A percentile compares a stretch with the other conserved stretches of the same genome.
Evolutionary conservation across 306 rosid genomes (phyloP).

Genomic region (Fragaria vesca): DNA sequence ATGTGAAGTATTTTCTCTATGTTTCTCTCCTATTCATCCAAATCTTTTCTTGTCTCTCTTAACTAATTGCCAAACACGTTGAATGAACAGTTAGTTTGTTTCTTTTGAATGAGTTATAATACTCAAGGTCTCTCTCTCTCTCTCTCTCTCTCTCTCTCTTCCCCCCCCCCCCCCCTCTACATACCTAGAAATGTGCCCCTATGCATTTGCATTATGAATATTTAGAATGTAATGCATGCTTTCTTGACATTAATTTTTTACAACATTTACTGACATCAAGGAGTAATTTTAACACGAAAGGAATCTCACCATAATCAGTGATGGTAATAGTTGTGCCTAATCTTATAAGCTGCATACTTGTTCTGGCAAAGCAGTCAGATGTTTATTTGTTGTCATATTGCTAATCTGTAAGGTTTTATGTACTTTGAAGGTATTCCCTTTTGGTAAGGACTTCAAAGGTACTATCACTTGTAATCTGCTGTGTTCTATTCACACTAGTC

Average conservation of each 20-base stretch:
- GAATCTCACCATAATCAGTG: background rate
- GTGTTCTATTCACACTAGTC: conserved; percentile 20
- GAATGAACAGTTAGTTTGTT: background rate
- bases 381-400: conserved; percentile 23
- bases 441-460: conserved; percentile 34
- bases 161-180: background rate
- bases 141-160: too few species aligned
- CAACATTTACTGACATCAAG: background rate
- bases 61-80: background rate
- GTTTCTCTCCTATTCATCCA: background rate
- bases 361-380: conserved; percentile 16
- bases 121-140: background rate
- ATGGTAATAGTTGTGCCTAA: conserved; percentile 11
- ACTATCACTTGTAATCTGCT: conserved; percentile 26
- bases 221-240: conserved; percentile 11
- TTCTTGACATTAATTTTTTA: background rate
- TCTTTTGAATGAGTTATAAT: background rate
- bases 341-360: conserved; percentile 9
- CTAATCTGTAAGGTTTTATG: conserved; percentile 21
- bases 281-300: conserved; percentile 5
- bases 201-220: conserved; percentile 18
- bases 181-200: background rate
- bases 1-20: background rate
- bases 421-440: conserved; percentile 31
- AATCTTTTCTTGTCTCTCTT: background rate